Base-by-base conservation (phyloP, 164 flowering plant genomes). In the Nymphaea colorata region DNA sequence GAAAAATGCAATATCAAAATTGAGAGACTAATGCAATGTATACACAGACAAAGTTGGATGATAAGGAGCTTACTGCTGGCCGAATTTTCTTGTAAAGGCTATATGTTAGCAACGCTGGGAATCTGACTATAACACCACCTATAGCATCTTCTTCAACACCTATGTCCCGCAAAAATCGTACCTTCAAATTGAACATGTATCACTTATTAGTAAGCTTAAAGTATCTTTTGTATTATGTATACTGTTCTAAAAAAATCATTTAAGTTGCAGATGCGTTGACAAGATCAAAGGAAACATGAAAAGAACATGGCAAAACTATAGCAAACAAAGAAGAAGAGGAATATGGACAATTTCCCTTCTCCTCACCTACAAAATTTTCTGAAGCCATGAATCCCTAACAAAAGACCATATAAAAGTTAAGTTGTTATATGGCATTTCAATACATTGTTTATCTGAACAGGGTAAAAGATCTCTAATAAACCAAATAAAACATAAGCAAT, bases 81-180 rank as follows among this genome's bases (percentile, higher is more conserved):
- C 94, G 88, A 45, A 93, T 88, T 76, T 93, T 93, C 84, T 87
- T 91, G 85, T 87, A 72, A 60, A 93, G 90, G 81, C 95, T 91
- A 80, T 87, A 91, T 11, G 97, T 91, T 61, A 94, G 73, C 55
- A 94, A 70, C 8, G 90, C 75, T 64, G 99, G 99, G 70, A 91
- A 94, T 78, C 82, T 88, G 43, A 80, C 88, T 64, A 94, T 82
- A 85, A 90, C 78, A 41, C 80, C 76, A 67, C 95, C 95, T 64
- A 94, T 83, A 42, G 90, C 90, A 61, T 87, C 96, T 71, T 94
- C 84, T 65, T 77, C 76, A 70, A 91, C 73, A 41, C 99, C 99
- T 67, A 94, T 82, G 76, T 91, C 99, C 74, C 71, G 84, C n/a
- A 94, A 82, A 76, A 91, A 94, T 66, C 75, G 79, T 44, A 94